These are phyloP conservation scores for Haematococcus lacustris DNA, from an alignment of 139 green algal species.

Conservation along the genomic window DNA sequence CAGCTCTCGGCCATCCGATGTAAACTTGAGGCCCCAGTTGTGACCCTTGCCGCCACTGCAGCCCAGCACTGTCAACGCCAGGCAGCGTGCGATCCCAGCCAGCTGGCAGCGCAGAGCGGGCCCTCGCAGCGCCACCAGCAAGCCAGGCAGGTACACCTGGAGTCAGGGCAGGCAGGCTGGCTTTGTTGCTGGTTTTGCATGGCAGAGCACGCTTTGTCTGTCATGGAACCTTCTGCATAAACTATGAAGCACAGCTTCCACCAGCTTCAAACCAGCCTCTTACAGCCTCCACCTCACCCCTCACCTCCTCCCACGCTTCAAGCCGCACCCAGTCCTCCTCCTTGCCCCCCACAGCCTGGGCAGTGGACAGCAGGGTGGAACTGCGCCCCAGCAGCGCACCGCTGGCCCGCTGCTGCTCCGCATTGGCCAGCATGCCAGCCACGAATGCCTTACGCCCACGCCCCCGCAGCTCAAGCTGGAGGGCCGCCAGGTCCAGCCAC, in stretches of 20 bases:
- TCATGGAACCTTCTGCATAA: neutral
- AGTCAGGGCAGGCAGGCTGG: too few relatives aligned
- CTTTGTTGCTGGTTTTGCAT: constrained; percentile 6
- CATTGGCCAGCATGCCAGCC: neutral
- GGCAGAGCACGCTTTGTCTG: neutral
- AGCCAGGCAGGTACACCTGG: neutral
- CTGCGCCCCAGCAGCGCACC: too few relatives aligned
- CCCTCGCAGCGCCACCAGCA: constrained; percentile 8
- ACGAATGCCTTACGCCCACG: neutral
- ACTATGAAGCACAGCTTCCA: neutral
- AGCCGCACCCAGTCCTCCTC: too few relatives aligned
- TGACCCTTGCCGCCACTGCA: constrained; percentile 8
- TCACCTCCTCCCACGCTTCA: too few relatives aligned
- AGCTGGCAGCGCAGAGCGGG: constrained; percentile 5
- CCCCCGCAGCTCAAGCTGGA: constrained; percentile 4
- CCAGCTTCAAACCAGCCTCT: too few relatives aligned
- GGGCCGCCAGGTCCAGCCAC: constrained; percentile 5
- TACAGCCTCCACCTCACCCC: too few relatives aligned
- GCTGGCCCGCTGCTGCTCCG: too few relatives aligned
- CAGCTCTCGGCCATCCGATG: too few relatives aligned
- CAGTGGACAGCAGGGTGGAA: too few relatives aligned
- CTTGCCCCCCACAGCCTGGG: too few relatives aligned
- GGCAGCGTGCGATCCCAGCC: constrained; percentile 6
- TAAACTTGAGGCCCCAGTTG: too few relatives aligned
- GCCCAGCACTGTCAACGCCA: constrained; percentile 21